Evolutionary conservation across 2,329 filamentous ascomycete species (phyloP), one percentile per base, ranked within the genome.

Genomic region (Aspergillus carbonarius): DNA sequence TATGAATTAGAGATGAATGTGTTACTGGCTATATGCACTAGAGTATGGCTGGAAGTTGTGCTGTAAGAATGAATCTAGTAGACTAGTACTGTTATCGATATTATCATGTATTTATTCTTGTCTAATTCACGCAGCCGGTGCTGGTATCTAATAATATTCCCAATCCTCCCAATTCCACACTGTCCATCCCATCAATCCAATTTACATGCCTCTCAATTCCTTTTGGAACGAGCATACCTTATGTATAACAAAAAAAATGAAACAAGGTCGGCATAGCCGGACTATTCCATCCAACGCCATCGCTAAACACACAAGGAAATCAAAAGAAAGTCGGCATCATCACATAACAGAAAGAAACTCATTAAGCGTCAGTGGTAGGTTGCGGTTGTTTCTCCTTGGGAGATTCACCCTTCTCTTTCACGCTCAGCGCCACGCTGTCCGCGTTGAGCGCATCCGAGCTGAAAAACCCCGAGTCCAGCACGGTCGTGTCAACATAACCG

Each of bases 391-490:
- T 61, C 49, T 54, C 54, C 35, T 20, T 60, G 60, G 37, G 39
- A 47, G 60, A 53, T 40, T 62, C 60, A 54, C 49, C 18, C 49
- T 67, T 65, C 32, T 55, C 53, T 50, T 73, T 72, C 18, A 63
- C 58, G 37, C 66, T 64, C 32, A 68, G 48, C 44, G 56, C 58
- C 18, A 65, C 54, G 15, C 67, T 46, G 13, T 73, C 68, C 20
- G 62, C 60, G 40, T 70, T 65, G 17, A 73, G 62, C 23, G 72
- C 63, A 39, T 76, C 70, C 18, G 71, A 73, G 39, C 73, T 71
- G 62, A 76, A 76, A 46, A 76, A 70, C 12, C 71, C 68, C 6
- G 72, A 72, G 57, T 76, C 74, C 44, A 75, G 70, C 30, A 72
- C 58, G 25, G 63, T 65, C 20, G 68, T 58, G 34, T 69, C 66